Percentiles rank a stretch among this genome's conserved stretches.
Conservation (phyloP, 2,329 filamentous ascomycete genomes). For the Ceratocystis harringtonii region DNA sequence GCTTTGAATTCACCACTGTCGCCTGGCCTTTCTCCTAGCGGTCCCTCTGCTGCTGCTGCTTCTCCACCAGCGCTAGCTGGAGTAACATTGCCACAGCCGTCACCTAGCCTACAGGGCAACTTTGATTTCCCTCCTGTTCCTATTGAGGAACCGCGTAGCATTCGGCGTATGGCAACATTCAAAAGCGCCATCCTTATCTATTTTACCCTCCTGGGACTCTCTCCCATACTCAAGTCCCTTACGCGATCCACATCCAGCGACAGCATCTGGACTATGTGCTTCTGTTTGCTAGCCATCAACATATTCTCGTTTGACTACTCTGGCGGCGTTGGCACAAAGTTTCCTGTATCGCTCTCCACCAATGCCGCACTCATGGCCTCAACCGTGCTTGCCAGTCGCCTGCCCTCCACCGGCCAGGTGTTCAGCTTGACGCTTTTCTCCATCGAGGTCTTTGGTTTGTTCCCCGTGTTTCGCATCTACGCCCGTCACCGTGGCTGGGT, state of each 20-base stretch:
- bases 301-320: conserved; percentile 98
- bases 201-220: conserved; percentile 77
- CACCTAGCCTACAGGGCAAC: conserved; percentile 18
- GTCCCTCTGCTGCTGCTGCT: conserved; percentile 14
- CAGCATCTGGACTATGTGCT: conserved; percentile 94
- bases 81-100: conserved; percentile 15
- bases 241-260: conserved; percentile 83
- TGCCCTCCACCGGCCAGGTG: conserved; percentile 82
- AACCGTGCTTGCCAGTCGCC: conserved; percentile 77
- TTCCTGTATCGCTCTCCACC: conserved; percentile 66
- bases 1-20: conserved; percentile 36
- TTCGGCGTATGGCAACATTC: conserved; percentile 55
- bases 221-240: conserved; percentile 91
- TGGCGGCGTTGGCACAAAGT: conserved; percentile 46
- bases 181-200: conserved; percentile 92
- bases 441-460: conserved; percentile 92
- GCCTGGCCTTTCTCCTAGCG: conserved; percentile 16
- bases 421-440: conserved; percentile 91
- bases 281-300: conserved; percentile 85
- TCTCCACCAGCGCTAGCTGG: conserved; percentile 17
- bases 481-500: conserved; percentile 67
- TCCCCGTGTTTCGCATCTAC: conserved; percentile 91
- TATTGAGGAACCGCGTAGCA: conserved; percentile 29
- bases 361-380: conserved; percentile 95
- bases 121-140: conserved; percentile 21